phyloP scores from a whole-genome alignment of 352 stramenopile species.

The Phytophthora uliginosa region DNA sequence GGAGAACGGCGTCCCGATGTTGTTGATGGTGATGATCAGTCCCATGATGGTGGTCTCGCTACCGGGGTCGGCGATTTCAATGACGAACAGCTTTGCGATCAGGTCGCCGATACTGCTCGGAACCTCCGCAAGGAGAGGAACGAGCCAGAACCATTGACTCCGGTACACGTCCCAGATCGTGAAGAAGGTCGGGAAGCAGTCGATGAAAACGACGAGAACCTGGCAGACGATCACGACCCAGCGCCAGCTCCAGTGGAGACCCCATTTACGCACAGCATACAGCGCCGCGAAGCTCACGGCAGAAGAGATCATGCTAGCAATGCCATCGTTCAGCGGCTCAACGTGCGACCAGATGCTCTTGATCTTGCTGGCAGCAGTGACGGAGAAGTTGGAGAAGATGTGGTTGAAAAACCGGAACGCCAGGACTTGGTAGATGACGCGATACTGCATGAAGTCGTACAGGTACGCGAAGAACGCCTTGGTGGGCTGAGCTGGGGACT shows the following conservation, averaged over 20 bases:
- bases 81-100: slow-evolving; percentile 47
- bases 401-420: slow-evolving; percentile 47
- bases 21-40: slow-evolving; percentile 45
- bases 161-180: slow-evolving; percentile 65
- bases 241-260: slow-evolving; percentile 65
- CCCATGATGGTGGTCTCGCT: slow-evolving; percentile 59
- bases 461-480: slow-evolving; percentile 30
- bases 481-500: slow-evolving; percentile 13
- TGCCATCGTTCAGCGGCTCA: slow-evolving; percentile 37
- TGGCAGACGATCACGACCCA: slow-evolving; percentile 46
- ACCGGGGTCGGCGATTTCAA: slow-evolving; percentile 52
- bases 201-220: slow-evolving; percentile 45
- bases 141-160: slow-evolving; percentile 68
- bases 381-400: slow-evolving; percentile 44
- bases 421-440: slow-evolving; percentile 45
- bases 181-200: slow-evolving; percentile 53
- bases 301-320: slow-evolving; percentile 35
- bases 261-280: slow-evolving; percentile 48
- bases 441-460: slow-evolving; percentile 51
- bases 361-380: slow-evolving; percentile 38
- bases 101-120: slow-evolving; percentile 42
- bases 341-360: slow-evolving; percentile 45
- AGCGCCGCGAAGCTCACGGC: slow-evolving; percentile 42
- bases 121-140: slow-evolving; percentile 52
- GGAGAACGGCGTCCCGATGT: slow-evolving; percentile 53